phyloP scores from a whole-genome alignment of 257 asterid species.

The Penstemon davidsonii region DNA sequence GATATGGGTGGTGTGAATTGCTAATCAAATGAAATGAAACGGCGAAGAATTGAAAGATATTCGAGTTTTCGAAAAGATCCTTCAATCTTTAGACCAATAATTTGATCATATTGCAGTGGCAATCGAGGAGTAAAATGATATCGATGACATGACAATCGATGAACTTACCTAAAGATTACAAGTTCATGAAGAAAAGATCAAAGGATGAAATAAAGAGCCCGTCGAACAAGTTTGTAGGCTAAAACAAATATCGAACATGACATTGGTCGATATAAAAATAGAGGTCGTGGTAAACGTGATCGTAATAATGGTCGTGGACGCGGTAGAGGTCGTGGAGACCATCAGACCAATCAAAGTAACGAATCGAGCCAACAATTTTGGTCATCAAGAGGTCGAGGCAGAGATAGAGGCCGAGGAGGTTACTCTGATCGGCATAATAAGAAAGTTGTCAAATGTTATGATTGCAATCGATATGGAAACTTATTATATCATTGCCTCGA shows the following conservation, averaged over 20 bases:
- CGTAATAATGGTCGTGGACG: not conserved
- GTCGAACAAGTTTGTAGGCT: conserved; percentile 11
- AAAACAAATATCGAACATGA: not conserved
- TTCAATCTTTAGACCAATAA: not conserved
- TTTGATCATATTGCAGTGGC: conserved; percentile 24
- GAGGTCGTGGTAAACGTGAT: not conserved
- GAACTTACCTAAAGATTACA: conserved; percentile 9
- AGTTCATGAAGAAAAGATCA: conserved; percentile 18
- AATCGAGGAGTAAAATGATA: conserved; percentile 19
- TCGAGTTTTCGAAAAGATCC: conserved; percentile 6
- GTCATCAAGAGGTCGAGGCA: no score
- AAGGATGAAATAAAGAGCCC: not conserved
- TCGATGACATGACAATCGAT: not conserved
- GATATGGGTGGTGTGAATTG: not conserved
- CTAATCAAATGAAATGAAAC: conserved; percentile 11
- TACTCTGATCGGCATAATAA: not conserved
- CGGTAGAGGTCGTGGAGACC: not conserved
- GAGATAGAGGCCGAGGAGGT: not conserved
- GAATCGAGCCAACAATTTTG: not conserved
- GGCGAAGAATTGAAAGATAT: conserved; percentile 1
- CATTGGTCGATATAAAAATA: not conserved
- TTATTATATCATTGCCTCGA: not conserved
- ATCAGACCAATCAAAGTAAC: not conserved
- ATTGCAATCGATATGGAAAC: not conserved
- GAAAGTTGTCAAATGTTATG: not conserved